Evolutionary conservation across 331 rosid genomes (phyloP).

Genomic region (Rosa hybrid): DNA sequence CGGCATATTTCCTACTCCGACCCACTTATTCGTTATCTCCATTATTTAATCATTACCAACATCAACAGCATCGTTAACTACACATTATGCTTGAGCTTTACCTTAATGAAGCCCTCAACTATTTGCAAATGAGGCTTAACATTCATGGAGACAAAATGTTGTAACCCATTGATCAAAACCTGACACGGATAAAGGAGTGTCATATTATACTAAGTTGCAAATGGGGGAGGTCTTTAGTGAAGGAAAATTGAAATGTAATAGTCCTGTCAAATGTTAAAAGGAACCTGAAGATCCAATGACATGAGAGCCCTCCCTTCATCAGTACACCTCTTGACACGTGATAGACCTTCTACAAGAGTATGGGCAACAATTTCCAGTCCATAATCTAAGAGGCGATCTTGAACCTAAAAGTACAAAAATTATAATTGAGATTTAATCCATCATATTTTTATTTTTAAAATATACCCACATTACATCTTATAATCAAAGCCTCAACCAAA

Average conservation of each 20-base stretch:
- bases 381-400: constrained; percentile 67
- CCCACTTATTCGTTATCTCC: not conserved
- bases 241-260: constrained; percentile 12
- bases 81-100: constrained; percentile 24
- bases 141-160: constrained; percentile 71
- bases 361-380: constrained; percentile 88
- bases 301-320: constrained; percentile 98
- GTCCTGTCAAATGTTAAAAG: constrained; percentile 4
- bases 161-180: constrained; percentile 97
- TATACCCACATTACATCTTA: not conserved
- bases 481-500: not conserved
- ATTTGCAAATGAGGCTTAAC: constrained; percentile 86
- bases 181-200: constrained; percentile 37
- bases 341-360: constrained; percentile 92
- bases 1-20: not conserved
- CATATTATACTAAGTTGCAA: constrained; percentile 23
- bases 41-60: constrained; percentile 1
- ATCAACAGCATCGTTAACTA: not conserved
- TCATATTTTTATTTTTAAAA: not conserved
- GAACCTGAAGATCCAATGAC: constrained; percentile 96
- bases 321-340: constrained; percentile 90
- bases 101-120: constrained; percentile 95
- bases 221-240: not conserved
- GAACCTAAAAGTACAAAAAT: constrained; percentile 51
- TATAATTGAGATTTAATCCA: constrained; percentile 22